Evolutionary conservation across 2,329 filamentous ascomycete species (phyloP).

Genomic region (Kalmusia sp.): DNA sequence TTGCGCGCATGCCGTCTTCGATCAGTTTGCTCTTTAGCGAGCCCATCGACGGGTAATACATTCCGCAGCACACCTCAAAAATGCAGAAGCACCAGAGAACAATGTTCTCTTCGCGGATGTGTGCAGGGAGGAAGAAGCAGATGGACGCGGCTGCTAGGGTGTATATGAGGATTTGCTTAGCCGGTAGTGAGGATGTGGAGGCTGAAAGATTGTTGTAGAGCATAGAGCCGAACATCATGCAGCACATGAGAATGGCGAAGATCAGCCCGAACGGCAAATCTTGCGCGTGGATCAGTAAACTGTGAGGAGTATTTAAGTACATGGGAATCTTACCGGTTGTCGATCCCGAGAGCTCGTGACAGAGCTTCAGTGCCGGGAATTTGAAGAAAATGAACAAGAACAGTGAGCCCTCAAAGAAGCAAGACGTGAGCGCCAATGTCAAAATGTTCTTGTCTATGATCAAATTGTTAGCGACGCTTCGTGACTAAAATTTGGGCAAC

Average conservation of each 20-base stretch:
- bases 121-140: slow-evolving; percentile 44
- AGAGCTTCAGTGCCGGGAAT: slow-evolving; percentile 60
- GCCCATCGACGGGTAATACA: slow-evolving; percentile 65
- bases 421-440: slow-evolving; percentile 60
- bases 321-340: slow-evolving; percentile 28
- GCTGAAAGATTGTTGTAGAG: slow-evolving; percentile 54
- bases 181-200: slow-evolving; percentile 23
- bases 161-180: slow-evolving; percentile 37
- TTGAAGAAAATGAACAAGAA: slow-evolving; percentile 71
- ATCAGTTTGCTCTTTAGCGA: slow-evolving; percentile 62
- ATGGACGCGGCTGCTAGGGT: slow-evolving; percentile 34
- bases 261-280: slow-evolving; percentile 58
- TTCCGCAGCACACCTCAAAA: slow-evolving; percentile 64
- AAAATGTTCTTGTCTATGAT: slow-evolving; percentile 56
- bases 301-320: not conserved
- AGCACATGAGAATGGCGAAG: slow-evolving; percentile 66
- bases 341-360: slow-evolving; percentile 36
- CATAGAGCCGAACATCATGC: slow-evolving; percentile 66
- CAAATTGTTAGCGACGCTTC: slow-evolving; percentile 11
- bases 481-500: not conserved
- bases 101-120: slow-evolving; percentile 53
- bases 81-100: slow-evolving; percentile 65
- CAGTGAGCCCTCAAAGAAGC: slow-evolving; percentile 67
- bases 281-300: slow-evolving; percentile 16
- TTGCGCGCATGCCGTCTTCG: slow-evolving; percentile 61